These are phyloP conservation scores for Penicillium sp. DNA, from an alignment of 2,329 filamentous ascomycete species.

Conservation along the genomic window DNA sequence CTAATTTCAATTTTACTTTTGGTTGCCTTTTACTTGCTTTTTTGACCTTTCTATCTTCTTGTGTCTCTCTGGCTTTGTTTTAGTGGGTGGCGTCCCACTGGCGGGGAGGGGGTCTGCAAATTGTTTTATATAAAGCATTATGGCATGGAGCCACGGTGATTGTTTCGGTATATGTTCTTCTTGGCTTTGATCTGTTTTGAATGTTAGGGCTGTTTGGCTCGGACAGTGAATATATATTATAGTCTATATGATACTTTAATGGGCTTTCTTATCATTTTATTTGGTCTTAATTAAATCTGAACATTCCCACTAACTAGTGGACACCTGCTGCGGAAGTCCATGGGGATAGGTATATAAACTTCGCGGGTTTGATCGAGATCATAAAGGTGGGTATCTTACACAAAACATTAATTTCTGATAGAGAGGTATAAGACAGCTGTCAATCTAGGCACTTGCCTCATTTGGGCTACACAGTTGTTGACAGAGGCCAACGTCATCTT, in stretches of 20 bases:
- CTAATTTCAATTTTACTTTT: constrained; percentile 4
- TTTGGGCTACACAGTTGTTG: no score
- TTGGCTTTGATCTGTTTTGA: constrained; percentile 14
- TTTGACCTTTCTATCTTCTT: constrained; percentile 5
- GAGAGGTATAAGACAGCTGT: background rate
- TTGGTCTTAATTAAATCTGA: background rate
- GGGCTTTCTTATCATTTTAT: background rate
- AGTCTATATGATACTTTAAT: background rate
- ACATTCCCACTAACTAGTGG: background rate
- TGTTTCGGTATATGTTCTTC: constrained; percentile 12
- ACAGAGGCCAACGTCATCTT: background rate
- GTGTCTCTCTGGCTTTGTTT: constrained; percentile 3
- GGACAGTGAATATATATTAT: constrained; percentile 13
- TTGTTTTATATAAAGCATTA: constrained; percentile 25
- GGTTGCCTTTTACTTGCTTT: constrained; percentile 3
- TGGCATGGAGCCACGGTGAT: constrained; percentile 28
- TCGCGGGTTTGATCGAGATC: background rate
- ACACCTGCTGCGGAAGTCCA: background rate
- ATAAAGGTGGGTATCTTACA: background rate
- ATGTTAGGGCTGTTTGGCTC: constrained; percentile 8
- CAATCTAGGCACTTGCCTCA: no score
- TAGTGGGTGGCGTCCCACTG: constrained; percentile 26
- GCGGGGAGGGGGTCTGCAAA: constrained; percentile 17
- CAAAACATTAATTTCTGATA: background rate
- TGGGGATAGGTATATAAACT: no score